Evolutionary conservation across 2,329 filamentous ascomycete species (phyloP), one percentile per base, ranked within the genome.

Genomic region (Cordyceps pruinosa): DNA sequence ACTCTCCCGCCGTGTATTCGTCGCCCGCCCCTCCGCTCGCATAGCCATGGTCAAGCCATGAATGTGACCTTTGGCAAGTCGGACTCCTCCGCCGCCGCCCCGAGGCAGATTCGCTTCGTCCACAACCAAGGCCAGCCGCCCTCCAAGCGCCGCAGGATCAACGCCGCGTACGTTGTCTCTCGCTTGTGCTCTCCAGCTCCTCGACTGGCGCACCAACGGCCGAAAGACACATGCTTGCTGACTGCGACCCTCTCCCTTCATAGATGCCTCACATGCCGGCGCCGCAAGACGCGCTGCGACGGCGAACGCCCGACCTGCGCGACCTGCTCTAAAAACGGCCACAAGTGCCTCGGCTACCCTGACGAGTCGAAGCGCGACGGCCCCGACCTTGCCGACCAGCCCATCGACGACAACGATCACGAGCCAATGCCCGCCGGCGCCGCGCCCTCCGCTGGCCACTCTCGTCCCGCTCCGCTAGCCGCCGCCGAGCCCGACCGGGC

Each of bases 111-210:
- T 63, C 86, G 88, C 64, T 93, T 92, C 70, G 88, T 93, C 64
- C 88, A 90, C 62, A 90, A 86, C 66, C 87, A 91, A 72, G 88
- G 89, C 61, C 87, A 89, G 62, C 89, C 89, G 49, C 88, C 89
- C 60, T 86, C 87, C 26, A 93, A 92, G 72, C 79, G 88, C 65
- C 81, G 89, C 68, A 80, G 89, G 65, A 89, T 93, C 66, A 90
- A 86, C 73, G 86, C 88, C 66, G 89, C 89, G 83, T 89, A 78
- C 72, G 85, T 32, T 17, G 17, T 80, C 55, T 63, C 57, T 45
- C 58, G 56, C 15, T 12, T 23, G 23, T 56, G 42, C 23, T n/a
- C 13, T 37, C 23, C 19, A 32, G 12, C 6, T 12, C 30, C 30
- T 32, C 12, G 30, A 6, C 12, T 32, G 6, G 19, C 21, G 21